Percentiles rank a stretch among this genome's conserved stretches.
phyloP scores from a whole-genome alignment of 257 asterid genomes.

The Plantago major region DNA sequence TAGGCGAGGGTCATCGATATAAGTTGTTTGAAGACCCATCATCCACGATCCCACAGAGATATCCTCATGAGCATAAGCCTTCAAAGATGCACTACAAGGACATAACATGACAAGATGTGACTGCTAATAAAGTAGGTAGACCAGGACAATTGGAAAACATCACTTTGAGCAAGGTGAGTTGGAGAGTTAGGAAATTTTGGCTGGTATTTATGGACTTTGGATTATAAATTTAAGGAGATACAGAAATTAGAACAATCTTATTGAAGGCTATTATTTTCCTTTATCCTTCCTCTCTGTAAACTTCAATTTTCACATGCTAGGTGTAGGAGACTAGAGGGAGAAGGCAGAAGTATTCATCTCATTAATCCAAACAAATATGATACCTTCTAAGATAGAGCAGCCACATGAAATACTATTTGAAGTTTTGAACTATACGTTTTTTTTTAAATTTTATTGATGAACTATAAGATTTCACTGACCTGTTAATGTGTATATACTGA shows the following conservation, averaged over 20 bases:
- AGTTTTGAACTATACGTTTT: too few relatives aligned
- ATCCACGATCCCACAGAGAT: conserved; percentile 92
- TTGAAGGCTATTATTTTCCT: background rate
- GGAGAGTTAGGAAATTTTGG: background rate
- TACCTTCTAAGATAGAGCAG: background rate
- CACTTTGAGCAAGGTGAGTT: background rate
- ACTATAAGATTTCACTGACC: conserved; percentile 40
- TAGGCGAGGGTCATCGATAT: conserved; percentile 71
- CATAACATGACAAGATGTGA: conserved; percentile 10
- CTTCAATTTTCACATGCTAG: background rate
- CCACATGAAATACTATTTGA: conserved; percentile 9
- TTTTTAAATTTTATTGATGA: too few relatives aligned
- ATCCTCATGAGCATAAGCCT: conserved; percentile 80
- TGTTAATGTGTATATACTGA: conserved; percentile 67
- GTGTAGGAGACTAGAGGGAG: background rate
- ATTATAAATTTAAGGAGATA: background rate
- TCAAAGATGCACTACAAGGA: conserved; percentile 70
- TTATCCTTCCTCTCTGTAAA: background rate
- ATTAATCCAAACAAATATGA: background rate
- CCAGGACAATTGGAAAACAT: background rate
- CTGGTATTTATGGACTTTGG: background rate
- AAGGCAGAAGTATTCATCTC: background rate
- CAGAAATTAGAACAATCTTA: background rate
- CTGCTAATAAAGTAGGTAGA: background rate
- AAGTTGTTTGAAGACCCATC: conserved; percentile 82